Conservation (phyloP, 768 basidiomycete species). For the Vararia minispora region DNA sequence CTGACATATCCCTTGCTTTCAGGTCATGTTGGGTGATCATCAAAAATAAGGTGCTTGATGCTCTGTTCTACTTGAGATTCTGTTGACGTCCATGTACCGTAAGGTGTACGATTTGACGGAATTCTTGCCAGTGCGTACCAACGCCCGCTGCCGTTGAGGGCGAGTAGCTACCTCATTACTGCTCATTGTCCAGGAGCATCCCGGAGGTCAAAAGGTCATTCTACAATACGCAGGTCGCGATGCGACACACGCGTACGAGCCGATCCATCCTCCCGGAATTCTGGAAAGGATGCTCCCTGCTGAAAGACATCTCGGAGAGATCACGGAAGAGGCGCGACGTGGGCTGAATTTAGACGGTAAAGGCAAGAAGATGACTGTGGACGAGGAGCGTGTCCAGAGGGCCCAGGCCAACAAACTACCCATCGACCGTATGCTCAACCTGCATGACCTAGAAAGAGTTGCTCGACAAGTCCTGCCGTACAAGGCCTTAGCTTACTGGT, state of each 20-base stretch:
- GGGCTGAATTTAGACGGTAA: conserved; percentile 26
- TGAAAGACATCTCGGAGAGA: conserved; percentile 61
- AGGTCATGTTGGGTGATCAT: no score
- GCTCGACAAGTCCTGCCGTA: conserved; percentile 63
- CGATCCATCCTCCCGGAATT: conserved; percentile 79
- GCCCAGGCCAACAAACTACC: conserved; percentile 54
- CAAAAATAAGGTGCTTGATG: no score
- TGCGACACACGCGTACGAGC: conserved; percentile 66
- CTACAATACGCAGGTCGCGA: conserved; percentile 55
- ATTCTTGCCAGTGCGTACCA: no score
- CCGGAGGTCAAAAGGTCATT: conserved; percentile 42
- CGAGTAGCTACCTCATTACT: no score
- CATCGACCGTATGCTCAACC: conserved; percentile 55
- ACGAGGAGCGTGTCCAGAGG: conserved; percentile 55
- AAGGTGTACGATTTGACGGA: no score
- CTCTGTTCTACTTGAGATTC: no score
- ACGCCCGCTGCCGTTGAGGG: no score
- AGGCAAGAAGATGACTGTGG: conserved; percentile 45
- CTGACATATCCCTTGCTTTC: no score
- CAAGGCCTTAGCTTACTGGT: conserved; percentile 76
- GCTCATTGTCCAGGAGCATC: no score
- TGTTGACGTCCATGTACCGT: no score
- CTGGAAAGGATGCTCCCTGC: conserved; percentile 59
- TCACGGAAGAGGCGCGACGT: conserved; percentile 36
- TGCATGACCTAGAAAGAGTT: conserved; percentile 75